Conservation (phyloP, 179 eudicot genomes). For the Drosera spatulata region DNA sequence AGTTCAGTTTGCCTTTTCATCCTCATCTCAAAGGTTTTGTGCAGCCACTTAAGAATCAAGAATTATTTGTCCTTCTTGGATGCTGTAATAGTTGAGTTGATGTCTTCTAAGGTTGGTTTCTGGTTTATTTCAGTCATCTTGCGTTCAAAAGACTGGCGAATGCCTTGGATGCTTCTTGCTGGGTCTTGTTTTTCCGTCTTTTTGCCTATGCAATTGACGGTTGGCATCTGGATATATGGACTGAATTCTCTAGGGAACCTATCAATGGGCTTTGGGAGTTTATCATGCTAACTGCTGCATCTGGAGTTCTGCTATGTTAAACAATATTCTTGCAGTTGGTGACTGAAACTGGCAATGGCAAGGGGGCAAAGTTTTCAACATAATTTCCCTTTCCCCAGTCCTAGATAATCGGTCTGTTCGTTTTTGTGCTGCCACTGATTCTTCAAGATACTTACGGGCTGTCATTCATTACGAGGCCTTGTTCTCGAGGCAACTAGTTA, state of each 20-base stretch:
- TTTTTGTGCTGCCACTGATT: slow-evolving; percentile 19
- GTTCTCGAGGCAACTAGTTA: slow-evolving; percentile 22
- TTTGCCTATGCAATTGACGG: slow-evolving; percentile 17
- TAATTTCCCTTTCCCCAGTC: slow-evolving; percentile 24
- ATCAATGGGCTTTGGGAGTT: slow-evolving; percentile 32
- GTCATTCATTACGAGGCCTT: slow-evolving; percentile 22
- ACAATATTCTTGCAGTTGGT: neutral
- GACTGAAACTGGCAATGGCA: slow-evolving; percentile 10
- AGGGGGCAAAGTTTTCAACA: slow-evolving; percentile 40
- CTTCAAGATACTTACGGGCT: slow-evolving; percentile 19
- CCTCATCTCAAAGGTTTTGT: slow-evolving; percentile 24
- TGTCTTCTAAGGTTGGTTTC: slow-evolving; percentile 11
- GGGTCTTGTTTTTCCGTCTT: slow-evolving; percentile 13
- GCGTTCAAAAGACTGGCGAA: slow-evolving; percentile 20
- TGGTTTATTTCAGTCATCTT: slow-evolving; percentile 12
- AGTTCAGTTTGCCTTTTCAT: slow-evolving; percentile 23
- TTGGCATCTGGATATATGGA: slow-evolving; percentile 27
- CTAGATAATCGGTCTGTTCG: slow-evolving; percentile 23
- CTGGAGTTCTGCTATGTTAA: slow-evolving; percentile 39
- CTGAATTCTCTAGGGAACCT: slow-evolving; percentile 23
- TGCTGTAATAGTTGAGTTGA: slow-evolving; percentile 10
- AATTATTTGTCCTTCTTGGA: slow-evolving; percentile 15
- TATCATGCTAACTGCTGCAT: slow-evolving; percentile 28
- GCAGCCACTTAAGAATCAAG: slow-evolving; percentile 19
- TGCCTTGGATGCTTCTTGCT: slow-evolving; percentile 22